Base-by-base conservation (phyloP, 768 basidiomycete genomes). In the Kwoniella dendrophila region DNA sequence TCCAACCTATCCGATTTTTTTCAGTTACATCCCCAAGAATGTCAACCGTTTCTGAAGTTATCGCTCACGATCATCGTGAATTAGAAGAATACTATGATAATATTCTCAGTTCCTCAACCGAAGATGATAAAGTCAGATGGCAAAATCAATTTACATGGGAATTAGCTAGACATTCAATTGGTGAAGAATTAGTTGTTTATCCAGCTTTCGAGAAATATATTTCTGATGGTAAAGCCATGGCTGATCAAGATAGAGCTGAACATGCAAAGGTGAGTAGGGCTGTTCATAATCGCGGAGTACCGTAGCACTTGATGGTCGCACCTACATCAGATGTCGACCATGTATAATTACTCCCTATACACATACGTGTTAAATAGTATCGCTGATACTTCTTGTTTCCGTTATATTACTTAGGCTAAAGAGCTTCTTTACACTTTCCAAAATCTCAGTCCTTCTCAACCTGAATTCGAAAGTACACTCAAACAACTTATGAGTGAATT, bases 141-240 rank as follows among this genome's bases (percentile, higher is more conserved):
- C 64, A 63, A 38, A 69, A 69, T 53, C 64, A 66, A 48, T 69
- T 66, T 44, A 59, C 62, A 16, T 69, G 68, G 68, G 61, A 69
- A 40, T 38, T 69, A 32, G 62, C 68, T 2, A 45, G 68, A 26
- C 68, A 69, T 40, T 55, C 68, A 52, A 53, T 69, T 20, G 68
- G 60, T 2, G 68, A 69, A 30, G 68, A 69, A 47, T 32, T 69
- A 24, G 64, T 69, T 10, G 59, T 69, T 14, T 69, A 69, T 30
- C 68, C 68, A 11, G 56, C 59, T 0, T 33, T 69, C n/a, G 64
- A 69, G 50, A 66, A 66, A 52, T 55, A 59, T 48, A 18, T 69
- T 26, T 14, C 24, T 3, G 44, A 44, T 12, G 68, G 68, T 0
- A 62, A 63, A 44, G 56, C 45, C 22, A 59, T 69, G 61, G 64